Conservation (phyloP, 148 eudicot species). For the Chenopodium formosanum region DNA sequence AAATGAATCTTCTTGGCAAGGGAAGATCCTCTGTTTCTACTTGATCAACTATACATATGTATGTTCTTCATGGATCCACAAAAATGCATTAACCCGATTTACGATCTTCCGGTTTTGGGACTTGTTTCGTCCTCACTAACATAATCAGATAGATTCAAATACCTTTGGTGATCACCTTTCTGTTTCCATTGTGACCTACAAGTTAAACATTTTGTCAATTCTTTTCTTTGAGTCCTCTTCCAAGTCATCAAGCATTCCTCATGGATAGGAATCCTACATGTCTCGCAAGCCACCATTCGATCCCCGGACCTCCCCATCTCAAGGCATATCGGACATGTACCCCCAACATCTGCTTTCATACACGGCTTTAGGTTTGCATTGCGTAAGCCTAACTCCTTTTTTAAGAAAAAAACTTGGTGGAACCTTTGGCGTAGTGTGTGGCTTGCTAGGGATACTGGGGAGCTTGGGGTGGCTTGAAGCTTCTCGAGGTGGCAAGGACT, state of each 20-base stretch:
- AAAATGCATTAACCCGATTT: neutral
- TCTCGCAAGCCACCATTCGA: constrained; percentile 60
- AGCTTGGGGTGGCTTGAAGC: constrained; percentile 45
- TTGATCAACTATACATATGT: neutral
- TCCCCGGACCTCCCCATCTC: constrained; percentile 50
- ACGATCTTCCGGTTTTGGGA: constrained; percentile 11
- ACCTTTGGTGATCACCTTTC: constrained; percentile 40
- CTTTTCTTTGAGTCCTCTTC: constrained; percentile 60
- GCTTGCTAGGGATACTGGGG: constrained; percentile 43
- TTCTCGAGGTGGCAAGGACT: constrained; percentile 56
- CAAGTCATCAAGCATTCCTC: constrained; percentile 75
- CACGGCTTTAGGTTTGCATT: constrained; percentile 8
- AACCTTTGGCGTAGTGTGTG: constrained; percentile 48
- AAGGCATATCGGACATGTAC: constrained; percentile 70
- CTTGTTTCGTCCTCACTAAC: constrained; percentile 29
- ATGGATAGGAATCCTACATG: constrained; percentile 68
- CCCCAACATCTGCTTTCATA: constrained; percentile 41
- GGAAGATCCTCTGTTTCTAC: neutral
- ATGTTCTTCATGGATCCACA: neutral
- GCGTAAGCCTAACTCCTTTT: constrained; percentile 29
- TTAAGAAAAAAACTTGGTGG: constrained; percentile 45
- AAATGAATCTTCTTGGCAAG: neutral
- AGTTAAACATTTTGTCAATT: constrained; percentile 66
- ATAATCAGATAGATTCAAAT: constrained; percentile 59
- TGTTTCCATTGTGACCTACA: constrained; percentile 70